Percentiles rank a stretch among this genome's conserved stretches.
Evolutionary conservation across 345 rosid species (phyloP).

Genomic region (Pistacia integerrima): DNA sequence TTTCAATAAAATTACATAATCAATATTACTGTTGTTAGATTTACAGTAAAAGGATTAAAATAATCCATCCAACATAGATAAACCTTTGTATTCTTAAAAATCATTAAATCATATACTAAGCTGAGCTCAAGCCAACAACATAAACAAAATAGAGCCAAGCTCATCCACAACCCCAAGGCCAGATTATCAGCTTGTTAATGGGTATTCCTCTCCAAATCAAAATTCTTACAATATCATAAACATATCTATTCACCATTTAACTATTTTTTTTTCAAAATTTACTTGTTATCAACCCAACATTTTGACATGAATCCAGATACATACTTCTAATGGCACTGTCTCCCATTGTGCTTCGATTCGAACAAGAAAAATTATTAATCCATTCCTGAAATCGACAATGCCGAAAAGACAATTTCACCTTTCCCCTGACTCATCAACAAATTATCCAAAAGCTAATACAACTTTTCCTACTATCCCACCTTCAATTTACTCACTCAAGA

Average conservation of each 20-base stretch:
- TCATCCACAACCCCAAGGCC: background rate
- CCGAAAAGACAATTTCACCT: background rate
- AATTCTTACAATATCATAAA: background rate
- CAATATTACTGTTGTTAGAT: too few relatives aligned
- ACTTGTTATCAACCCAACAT: background rate
- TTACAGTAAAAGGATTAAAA: too few relatives aligned
- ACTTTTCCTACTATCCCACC: conserved; percentile 4
- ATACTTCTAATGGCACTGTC: conserved; percentile 1
- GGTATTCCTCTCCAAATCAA: background rate
- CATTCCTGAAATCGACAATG: background rate
- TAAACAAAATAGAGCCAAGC: too few relatives aligned
- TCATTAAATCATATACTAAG: too few relatives aligned
- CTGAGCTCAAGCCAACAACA: too few relatives aligned
- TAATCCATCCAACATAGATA: too few relatives aligned
- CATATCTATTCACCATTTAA: background rate
- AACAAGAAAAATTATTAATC: background rate
- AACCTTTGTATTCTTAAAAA: too few relatives aligned
- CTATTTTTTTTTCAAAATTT: background rate
- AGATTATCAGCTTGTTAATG: background rate
- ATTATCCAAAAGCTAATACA: background rate
- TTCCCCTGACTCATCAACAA: background rate
- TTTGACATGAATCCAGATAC: conserved; percentile 8
- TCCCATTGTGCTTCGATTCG: background rate
- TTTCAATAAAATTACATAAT: too few relatives aligned
- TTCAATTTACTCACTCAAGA: conserved; percentile 32